Evolutionary conservation across 139 green algal genomes (phyloP).

Genomic region (Tetradesmus obliquus): DNA sequence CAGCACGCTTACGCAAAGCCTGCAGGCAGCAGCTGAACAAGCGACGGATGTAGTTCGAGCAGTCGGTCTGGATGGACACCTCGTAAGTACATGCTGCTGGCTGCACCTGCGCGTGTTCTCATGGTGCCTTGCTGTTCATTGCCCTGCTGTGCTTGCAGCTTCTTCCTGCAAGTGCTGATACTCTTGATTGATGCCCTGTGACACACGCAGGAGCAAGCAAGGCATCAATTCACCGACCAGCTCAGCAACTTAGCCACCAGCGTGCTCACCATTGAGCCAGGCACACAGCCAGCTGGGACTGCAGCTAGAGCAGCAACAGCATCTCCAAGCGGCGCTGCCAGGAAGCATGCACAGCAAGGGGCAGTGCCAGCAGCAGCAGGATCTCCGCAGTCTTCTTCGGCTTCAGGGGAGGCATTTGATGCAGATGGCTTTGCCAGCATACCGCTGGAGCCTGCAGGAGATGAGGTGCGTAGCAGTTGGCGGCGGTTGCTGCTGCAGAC

Average conservation of each 20-base stretch:
- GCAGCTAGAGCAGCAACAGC: background rate
- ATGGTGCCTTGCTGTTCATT: background rate
- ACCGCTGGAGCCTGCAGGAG: background rate
- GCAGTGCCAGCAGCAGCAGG: slow-evolving; percentile 8
- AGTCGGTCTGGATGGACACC: slow-evolving; percentile 19
- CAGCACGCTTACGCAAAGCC: background rate
- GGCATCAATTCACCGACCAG: slow-evolving; percentile 9
- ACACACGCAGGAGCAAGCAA: slow-evolving; percentile 28
- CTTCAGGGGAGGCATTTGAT: background rate
- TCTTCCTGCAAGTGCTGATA: background rate
- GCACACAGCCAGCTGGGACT: background rate
- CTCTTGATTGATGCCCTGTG: background rate
- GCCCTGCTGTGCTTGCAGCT: background rate
- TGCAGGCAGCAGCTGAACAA: slow-evolving; percentile 21
- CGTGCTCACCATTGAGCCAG: slow-evolving; percentile 39
- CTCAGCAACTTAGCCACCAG: slow-evolving; percentile 31
- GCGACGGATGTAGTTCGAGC: slow-evolving; percentile 21
- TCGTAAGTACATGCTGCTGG: background rate
- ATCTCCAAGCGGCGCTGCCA: background rate
- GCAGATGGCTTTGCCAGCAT: slow-evolving; percentile 8
- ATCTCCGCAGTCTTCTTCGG: background rate
- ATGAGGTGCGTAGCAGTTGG: background rate
- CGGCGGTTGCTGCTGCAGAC: background rate
- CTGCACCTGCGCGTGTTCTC: background rate
- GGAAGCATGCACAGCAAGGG: background rate